These are phyloP conservation scores for Ramaria sp. DNA, from an alignment of 768 basidiomycete genomes.

Conservation along the genomic window DNA sequence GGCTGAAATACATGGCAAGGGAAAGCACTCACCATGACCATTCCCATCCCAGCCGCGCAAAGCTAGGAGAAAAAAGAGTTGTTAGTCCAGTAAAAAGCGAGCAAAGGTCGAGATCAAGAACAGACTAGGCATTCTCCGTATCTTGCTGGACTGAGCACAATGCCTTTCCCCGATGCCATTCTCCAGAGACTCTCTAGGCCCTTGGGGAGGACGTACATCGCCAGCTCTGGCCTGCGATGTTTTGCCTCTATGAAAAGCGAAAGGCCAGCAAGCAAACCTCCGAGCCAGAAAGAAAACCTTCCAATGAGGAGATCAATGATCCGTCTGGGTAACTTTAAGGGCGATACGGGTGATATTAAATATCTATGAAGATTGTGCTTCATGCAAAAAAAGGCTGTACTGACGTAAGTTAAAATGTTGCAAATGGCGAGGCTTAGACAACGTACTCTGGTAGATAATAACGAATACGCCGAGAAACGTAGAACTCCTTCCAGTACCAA, in stretches of 20 bases:
- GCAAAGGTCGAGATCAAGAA: neutral
- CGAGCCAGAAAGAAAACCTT: constrained; percentile 62
- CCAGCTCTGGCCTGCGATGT: constrained; percentile 79
- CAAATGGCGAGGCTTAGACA: neutral
- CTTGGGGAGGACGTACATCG: constrained; percentile 87
- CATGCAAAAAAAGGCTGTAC: constrained; percentile 49
- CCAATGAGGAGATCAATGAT: constrained; percentile 49
- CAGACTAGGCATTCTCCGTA: constrained; percentile 58
- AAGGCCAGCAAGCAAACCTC: constrained; percentile 64
- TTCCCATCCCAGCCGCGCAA: constrained; percentile 73
- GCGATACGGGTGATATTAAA: constrained; percentile 26
- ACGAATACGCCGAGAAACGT: constrained; percentile 83
- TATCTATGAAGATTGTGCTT: constrained; percentile 48
- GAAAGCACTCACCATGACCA: constrained; percentile 65
- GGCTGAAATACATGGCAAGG: neutral
- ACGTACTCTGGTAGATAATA: constrained; percentile 67
- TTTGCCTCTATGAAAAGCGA: constrained; percentile 82
- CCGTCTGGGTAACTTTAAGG: constrained; percentile 29
- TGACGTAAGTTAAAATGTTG: neutral
- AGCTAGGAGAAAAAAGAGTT: constrained; percentile 23
- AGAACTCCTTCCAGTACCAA: constrained; percentile 74
- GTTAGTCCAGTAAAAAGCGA: neutral
- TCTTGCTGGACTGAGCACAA: constrained; percentile 37
- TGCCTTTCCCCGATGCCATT: constrained; percentile 61
- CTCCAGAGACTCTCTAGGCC: constrained; percentile 88